A percentile compares a stretch with the other conserved stretches of the same genome.
phyloP scores from a whole-genome alignment of 2,329 filamentous ascomycete genomes.

The Xylogone sp. region DNA sequence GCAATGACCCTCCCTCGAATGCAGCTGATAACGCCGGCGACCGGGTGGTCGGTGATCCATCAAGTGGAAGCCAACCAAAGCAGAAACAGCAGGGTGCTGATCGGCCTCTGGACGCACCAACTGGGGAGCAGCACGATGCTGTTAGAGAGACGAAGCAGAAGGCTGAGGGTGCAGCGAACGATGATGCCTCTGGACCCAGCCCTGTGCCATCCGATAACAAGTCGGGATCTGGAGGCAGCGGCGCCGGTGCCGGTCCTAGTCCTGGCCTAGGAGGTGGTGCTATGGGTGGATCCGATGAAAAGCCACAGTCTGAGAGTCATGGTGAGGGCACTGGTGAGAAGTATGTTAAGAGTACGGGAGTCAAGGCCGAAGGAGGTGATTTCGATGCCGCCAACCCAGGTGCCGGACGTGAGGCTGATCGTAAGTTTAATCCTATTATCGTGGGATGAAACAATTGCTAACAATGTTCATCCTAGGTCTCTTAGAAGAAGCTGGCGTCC shows the following conservation, averaged over 20 bases:
- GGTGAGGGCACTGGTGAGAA: constrained; percentile 50
- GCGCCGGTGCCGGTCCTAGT: constrained; percentile 19
- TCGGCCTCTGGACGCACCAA: constrained; percentile 24
- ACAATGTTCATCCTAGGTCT: constrained; percentile 37
- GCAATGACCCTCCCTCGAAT: background rate
- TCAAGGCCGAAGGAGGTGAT: constrained; percentile 62
- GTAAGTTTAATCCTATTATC: constrained; percentile 36
- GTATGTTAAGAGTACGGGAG: constrained; percentile 53
- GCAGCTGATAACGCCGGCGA: background rate
- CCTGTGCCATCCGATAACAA: constrained; percentile 23
- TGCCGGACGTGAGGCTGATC: constrained; percentile 63
- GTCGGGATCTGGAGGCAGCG: constrained; percentile 13
- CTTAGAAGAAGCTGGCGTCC: constrained; percentile 48
- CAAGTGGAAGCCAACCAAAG: constrained; percentile 6
- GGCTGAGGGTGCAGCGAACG: constrained; percentile 3
- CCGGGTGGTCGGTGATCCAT: background rate
- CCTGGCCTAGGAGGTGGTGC: background rate
- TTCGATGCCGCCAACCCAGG: constrained; percentile 63
- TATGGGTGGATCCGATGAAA: constrained; percentile 15
- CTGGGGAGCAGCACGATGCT: background rate
- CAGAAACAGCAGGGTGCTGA: constrained; percentile 33
- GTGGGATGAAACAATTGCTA: background rate
- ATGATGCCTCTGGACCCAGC: background rate
- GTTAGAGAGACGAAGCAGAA: constrained; percentile 13
- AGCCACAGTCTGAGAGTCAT: constrained; percentile 25